Base-by-base conservation (phyloP, 768 basidiomycete species). In the Phaffia australis region DNA sequence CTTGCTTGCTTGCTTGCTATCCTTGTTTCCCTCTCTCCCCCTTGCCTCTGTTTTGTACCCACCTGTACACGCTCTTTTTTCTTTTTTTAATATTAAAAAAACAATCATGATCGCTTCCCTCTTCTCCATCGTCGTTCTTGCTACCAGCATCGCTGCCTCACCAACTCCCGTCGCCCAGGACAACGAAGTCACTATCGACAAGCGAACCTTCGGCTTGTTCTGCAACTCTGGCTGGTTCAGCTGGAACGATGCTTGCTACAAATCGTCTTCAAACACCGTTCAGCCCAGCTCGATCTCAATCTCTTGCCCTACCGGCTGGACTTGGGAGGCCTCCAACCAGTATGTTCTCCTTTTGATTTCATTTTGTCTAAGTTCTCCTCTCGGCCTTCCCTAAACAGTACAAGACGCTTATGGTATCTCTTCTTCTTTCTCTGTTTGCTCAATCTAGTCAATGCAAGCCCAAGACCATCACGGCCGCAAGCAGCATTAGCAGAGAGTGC, bases 231-330 rank as follows among this genome's bases (percentile, higher is more conserved):
- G 35, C 11, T 42, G 35, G 35, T 42, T 42, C 11, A 42, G 35
- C 35, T 42, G 35, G 35, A 11, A 11, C 11, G 35, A 42, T 11
- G 35, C 35, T 11, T 56, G 42, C 15, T 1, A 16, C 25, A 56
- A 64, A 46, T 9, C 54, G 1, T 55, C 63, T 2, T 56, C 35
- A 9, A 27, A 30, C 11, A 56, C 42, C 21, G 50, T 47, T 16
- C 54, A 29, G 42, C 42, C 63, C 23, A 7, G 55, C 23, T 9
- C 63, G 8, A 18, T 42, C 2, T 32, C 54, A 29, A 42, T 32
- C 35, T 64, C 63, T 8, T 64, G 63, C 46, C 63, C 63, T 1
- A 23, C 21, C n/a, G 46, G 42, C 14, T 64, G 63, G 63, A 46
- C 63, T 9, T 64, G 63, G 55, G 21, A 16, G 1, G 16, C 46